Conservation (phyloP, 495 filamentous ascomycete species). For the Letharia lupina region DNA sequence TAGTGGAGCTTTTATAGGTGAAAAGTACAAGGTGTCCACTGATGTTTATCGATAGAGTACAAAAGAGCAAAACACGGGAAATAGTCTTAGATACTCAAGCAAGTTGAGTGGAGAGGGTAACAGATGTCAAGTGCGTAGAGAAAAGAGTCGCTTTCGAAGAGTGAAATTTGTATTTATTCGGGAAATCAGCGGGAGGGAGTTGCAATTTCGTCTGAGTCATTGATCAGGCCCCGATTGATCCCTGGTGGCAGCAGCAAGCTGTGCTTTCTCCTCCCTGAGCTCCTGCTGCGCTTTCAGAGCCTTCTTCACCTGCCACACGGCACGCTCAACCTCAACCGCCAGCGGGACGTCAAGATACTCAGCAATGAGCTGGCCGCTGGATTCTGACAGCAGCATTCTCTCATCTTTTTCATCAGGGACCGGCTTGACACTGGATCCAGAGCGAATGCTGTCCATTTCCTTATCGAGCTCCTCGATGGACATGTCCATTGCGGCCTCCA, state of each 20-base stretch:
- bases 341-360: conserved; percentile 69
- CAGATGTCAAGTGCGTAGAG: neutral
- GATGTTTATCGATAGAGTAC: neutral
- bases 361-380: conserved; percentile 56
- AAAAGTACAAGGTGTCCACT: neutral
- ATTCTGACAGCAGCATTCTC: conserved; percentile 49
- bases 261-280: conserved; percentile 28
- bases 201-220: conserved; percentile 10
- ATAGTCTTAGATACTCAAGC: neutral
- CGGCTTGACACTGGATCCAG: neutral
- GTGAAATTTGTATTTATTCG: neutral
- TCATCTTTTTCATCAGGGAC: conserved; percentile 34
- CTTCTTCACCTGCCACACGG: conserved; percentile 76
- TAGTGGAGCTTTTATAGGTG: neutral
- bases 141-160: neutral
- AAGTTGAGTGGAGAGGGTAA: neutral
- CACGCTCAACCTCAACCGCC: conserved; percentile 79
- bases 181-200: neutral
- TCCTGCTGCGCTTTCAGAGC: conserved; percentile 48
- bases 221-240: conserved; percentile 12
- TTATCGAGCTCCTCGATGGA: conserved; percentile 26
- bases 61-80: neutral
- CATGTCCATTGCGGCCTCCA: conserved; percentile 27
- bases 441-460: conserved; percentile 2
- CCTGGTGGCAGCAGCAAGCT: conserved; percentile 13